Base-by-base conservation (phyloP, 1,284 basidiomycete genomes). In the Ceratobasidium papillatum region DNA sequence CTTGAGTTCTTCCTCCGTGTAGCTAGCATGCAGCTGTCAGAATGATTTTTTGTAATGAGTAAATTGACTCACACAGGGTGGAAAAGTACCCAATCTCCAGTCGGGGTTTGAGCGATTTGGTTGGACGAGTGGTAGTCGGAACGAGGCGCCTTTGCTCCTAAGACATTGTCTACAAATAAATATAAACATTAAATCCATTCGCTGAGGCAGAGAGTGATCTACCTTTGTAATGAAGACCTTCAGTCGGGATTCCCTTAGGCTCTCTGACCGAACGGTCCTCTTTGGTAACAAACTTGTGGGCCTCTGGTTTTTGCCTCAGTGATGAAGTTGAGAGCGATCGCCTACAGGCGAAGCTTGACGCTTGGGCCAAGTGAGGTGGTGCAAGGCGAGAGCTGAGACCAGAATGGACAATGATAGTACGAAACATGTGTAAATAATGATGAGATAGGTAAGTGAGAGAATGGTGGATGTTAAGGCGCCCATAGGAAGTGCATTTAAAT, bases 21-120 rank as follows among this genome's bases (percentile, higher is more conserved):
- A 73, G 12, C 62, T 64, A 17, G 2, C 14, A 34, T 17, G 22
- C 38, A 47, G 14, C 9, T 1, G 27, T 34, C 41, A 43, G 41
- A 19, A 45, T 2, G 2, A 9, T 43, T 12, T 34, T 1, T 22
- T 14, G 27, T 9, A 11, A 2, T 34, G 27, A 30, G 36, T 34
- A 9, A 32, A 47, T 2, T 2, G 8, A 41, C 68, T 0, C 51
- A 72, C 68, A 72, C 68, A 27, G 68, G 68, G 43, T 72, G 68
- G 25, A 61, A 72, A 43, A 72, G 56, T 1, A 72, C 68, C 68
- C 68, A 72, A n/a, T 72, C 68, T 1, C 68, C 68, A 7, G 68
- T 71, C n/a, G 68, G 68, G 3, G 68, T 58, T 54, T 58, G n/a
- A 4, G 68, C 22, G 2, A 71, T 49, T 30, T 71, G 52, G 30